A percentile compares a stretch with the other conserved stretches of the same genome.
Evolutionary conservation across 495 filamentous ascomycete genomes (phyloP).

Genomic region (Xylaria cubensis): DNA sequence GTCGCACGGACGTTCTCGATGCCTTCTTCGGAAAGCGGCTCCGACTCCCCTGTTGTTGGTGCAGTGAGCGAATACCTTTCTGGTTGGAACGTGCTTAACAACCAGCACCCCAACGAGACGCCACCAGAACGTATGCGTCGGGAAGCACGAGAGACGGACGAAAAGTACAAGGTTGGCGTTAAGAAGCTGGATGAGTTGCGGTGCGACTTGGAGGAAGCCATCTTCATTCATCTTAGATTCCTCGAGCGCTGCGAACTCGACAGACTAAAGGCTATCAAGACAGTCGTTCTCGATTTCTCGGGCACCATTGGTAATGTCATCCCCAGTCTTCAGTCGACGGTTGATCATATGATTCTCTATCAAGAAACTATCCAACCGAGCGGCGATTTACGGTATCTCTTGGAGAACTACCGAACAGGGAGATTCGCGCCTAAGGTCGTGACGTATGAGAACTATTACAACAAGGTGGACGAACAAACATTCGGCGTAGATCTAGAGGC

Average conservation of each 20-base stretch:
- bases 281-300: constrained; percentile 96
- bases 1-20: constrained; percentile 74
- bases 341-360: constrained; percentile 98
- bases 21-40: constrained; percentile 54
- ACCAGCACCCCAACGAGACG: constrained; percentile 84
- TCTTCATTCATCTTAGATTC: constrained; percentile 89
- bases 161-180: constrained; percentile 87
- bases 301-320: constrained; percentile 98
- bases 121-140: constrained; percentile 83
- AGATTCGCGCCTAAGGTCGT: constrained; percentile 90
- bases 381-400: constrained; percentile 89
- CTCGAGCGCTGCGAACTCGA: constrained; percentile 98
- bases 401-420: constrained; percentile 98
- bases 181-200: constrained; percentile 86
- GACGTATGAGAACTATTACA: constrained; percentile 98
- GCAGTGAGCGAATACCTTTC: constrained; percentile 86
- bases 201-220: constrained; percentile 92
- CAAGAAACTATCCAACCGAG: constrained; percentile 96
- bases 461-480: constrained; percentile 94
- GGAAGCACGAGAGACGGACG: constrained; percentile 90
- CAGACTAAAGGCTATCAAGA: constrained; percentile 95
- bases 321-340: constrained; percentile 89
- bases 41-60: constrained; percentile 75
- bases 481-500: constrained; percentile 98
- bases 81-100: constrained; percentile 91